Evolutionary conservation across 768 basidiomycete genomes (phyloP), one percentile per base, ranked within the genome.

Genomic region (Agrocybe pediades): DNA sequence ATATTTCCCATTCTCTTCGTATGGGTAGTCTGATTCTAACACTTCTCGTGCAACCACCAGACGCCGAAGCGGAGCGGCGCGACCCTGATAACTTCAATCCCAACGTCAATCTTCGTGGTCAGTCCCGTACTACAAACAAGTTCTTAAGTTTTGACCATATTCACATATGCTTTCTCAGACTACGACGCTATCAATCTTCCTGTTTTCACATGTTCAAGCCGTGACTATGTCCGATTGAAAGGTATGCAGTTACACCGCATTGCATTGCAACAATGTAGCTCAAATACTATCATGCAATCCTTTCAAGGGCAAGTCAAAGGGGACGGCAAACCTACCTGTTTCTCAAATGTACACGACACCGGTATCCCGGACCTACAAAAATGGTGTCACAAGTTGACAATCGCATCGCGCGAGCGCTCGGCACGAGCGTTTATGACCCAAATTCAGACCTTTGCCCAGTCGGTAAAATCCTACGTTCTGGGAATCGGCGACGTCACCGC

Each of bases 61-160:
- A 85, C 58, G 76, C 81, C 24, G 79, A 75, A 16, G 83, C 83
- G 1, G 81, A 84, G 61, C 71, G 81, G 63, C 71, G 76, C 15
- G 77, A 86, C 61, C 84, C 84, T 1, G 71, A 75, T n/a, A 74
- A 73, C 40, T 85, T 85, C 54, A 74, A 86, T 60, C 83, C 83
- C 2, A 71, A 64, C 17, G 62, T 70, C n/a, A 73, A 78, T 42
- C 56, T 81, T 43, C 75, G 84, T 55, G 73, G 82, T 83, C 62
- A 20, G 72, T 58, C 39, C 26, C 24, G 24, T 29, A 13, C 20
- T 17, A 20, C 33, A 41, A 36, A 21, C 16, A 50, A 26, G 30
- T 19, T 24, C 17, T n/a, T 16, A 16, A 46, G 20, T 29, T n/a
- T 9, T 15, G 43, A 41, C n/a, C n/a, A n/a, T 49, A 47, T 23